Conservation (phyloP, 176 grass and related monocot genomes). For the Cenchrus fungigraminus region DNA sequence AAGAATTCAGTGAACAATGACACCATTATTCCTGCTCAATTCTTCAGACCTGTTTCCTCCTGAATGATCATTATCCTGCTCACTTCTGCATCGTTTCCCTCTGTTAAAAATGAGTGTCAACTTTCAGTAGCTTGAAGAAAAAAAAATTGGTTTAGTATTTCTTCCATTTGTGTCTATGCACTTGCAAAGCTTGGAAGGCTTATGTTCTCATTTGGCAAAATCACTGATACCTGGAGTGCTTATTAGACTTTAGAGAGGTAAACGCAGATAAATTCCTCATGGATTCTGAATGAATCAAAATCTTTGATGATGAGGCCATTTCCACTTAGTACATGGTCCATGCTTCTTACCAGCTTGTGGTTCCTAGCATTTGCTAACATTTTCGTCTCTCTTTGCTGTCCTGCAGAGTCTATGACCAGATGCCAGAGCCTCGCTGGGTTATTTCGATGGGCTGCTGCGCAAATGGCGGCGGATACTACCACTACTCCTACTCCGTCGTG, state of each 20-base stretch:
- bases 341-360: not conserved
- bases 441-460: conserved; percentile 98
- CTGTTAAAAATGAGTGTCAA: too few relatives aligned
- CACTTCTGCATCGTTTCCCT: too few relatives aligned
- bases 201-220: too few relatives aligned
- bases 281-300: not conserved
- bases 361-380: not conserved
- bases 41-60: not conserved
- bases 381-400: not conserved
- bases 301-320: not conserved
- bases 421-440: conserved; percentile 96
- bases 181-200: too few relatives aligned
- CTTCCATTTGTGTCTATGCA: too few relatives aligned
- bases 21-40: not conserved
- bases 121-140: too few relatives aligned
- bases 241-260: not conserved
- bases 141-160: too few relatives aligned
- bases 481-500: conserved; percentile 93
- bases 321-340: too few relatives aligned
- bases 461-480: conserved; percentile 95
- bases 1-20: not conserved
- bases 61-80: too few relatives aligned
- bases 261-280: not conserved
- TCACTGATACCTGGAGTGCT: not conserved
- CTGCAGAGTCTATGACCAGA: conserved; percentile 89